A percentile compares a stretch with the other conserved stretches of the same genome.
These are phyloP conservation scores for Angophora floribunda DNA, from an alignment of 345 rosid species.

Conservation along the genomic window DNA sequence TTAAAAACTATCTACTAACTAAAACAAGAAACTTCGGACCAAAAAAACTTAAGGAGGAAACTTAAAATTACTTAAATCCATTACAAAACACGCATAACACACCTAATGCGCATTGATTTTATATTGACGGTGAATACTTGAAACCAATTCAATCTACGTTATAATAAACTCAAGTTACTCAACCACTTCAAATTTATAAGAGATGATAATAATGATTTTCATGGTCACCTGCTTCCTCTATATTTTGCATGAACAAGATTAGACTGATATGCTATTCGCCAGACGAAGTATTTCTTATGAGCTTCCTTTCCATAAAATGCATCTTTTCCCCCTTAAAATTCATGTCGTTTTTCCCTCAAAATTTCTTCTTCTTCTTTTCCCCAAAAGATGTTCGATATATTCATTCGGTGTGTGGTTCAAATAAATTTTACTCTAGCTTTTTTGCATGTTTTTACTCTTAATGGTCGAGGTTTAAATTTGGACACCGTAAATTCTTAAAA, in stretches of 20 bases:
- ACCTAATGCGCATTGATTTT: no score
- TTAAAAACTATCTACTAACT: neutral
- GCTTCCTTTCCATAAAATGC: neutral
- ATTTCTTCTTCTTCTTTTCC: neutral
- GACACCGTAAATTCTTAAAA: neutral
- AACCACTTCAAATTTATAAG: neutral
- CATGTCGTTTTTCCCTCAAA: neutral
- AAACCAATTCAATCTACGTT: neutral
- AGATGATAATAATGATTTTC: neutral
- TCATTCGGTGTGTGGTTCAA: neutral
- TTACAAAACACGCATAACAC: neutral
- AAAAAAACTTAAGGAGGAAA: neutral
- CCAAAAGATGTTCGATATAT: neutral
- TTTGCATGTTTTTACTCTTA: neutral
- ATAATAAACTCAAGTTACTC: neutral
- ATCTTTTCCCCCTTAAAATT: neutral
- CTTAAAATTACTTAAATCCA: neutral
- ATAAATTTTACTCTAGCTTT: neutral
- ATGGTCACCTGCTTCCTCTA: neutral
- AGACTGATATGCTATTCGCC: neutral
- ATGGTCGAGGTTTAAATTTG: neutral
- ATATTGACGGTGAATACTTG: neutral
- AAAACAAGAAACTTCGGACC: neutral
- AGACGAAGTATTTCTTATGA: neutral
- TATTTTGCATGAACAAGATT: neutral